These are phyloP conservation scores for Melampsora medusae DNA, from an alignment of 1,284 basidiomycete genomes.

Conservation along the genomic window DNA sequence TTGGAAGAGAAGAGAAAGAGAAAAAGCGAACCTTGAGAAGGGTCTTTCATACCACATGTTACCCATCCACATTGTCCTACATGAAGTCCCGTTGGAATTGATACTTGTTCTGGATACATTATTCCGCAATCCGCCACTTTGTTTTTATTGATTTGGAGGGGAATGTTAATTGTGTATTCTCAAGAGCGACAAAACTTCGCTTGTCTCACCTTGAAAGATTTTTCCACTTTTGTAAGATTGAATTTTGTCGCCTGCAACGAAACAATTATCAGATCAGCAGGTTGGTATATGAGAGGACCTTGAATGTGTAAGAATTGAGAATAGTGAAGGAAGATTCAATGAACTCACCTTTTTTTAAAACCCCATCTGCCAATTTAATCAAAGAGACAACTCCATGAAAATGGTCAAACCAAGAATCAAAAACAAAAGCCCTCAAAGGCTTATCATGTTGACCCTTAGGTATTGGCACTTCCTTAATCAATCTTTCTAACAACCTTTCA, in stretches of 20 bases:
- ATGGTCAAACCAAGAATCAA: constrained; percentile 88
- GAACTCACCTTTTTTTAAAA: constrained; percentile 59
- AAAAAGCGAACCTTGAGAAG: not conserved
- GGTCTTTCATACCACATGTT: constrained; percentile 93
- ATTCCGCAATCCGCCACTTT: constrained; percentile 39
- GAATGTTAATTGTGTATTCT: not conserved
- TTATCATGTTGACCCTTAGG: constrained; percentile 60
- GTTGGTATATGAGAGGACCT: not conserved
- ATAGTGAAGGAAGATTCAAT: not conserved
- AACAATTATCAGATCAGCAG: not conserved
- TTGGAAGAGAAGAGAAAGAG: constrained; percentile 28
- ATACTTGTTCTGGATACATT: constrained; percentile 41
- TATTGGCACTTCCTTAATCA: constrained; percentile 77
- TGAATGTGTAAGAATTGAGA: not conserved
- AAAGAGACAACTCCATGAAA: constrained; percentile 95
- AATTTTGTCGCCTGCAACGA: constrained; percentile 29
- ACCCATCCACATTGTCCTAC: constrained; percentile 43
- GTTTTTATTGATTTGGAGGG: not conserved
- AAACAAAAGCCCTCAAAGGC: constrained; percentile 77
- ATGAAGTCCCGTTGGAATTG: constrained; percentile 28
- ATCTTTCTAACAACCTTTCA: constrained; percentile 70
- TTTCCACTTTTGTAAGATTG: constrained; percentile 40
- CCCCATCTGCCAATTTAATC: constrained; percentile 68
- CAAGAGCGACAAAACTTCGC: not conserved
- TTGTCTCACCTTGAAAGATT: constrained; percentile 26